Conservation (phyloP, 179 eudicot genomes). For the Beta macrorhiza region DNA sequence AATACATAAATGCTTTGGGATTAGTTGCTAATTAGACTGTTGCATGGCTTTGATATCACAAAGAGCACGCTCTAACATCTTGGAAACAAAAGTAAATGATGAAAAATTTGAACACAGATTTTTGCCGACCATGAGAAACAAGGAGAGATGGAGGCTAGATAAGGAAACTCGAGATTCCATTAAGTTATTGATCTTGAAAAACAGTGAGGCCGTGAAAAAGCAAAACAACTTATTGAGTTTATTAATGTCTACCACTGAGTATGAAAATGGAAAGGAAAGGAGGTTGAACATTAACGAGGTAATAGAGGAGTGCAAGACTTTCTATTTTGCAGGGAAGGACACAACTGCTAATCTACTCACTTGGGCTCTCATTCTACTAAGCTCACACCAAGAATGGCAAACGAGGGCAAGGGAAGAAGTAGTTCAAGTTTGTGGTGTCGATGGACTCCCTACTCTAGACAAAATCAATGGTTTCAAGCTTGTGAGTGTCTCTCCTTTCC, state of each 20-base stretch:
- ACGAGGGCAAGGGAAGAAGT: conserved; percentile 38
- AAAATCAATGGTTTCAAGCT: conserved; percentile 33
- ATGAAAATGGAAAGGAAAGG: conserved; percentile 22
- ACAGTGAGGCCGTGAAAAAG: conserved; percentile 7
- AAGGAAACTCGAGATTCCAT: conserved; percentile 40
- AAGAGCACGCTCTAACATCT: too few relatives aligned
- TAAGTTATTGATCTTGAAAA: conserved; percentile 20
- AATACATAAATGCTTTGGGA: too few relatives aligned
- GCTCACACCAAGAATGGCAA: conserved; percentile 40
- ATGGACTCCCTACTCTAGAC: conserved; percentile 20
- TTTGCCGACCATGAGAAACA: conserved; percentile 36
- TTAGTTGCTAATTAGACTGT: too few relatives aligned
- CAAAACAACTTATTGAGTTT: conserved; percentile 30
- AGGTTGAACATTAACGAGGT: conserved; percentile 33
- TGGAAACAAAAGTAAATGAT: too few relatives aligned
- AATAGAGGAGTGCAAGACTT: conserved; percentile 42
- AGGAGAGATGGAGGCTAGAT: conserved; percentile 39
- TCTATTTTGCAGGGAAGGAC: conserved; percentile 45
- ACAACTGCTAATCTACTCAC: conserved; percentile 40
- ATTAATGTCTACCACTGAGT: conserved; percentile 19
- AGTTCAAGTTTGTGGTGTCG: conserved; percentile 28
- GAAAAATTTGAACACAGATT: conserved; percentile 18
- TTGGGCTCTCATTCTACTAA: conserved; percentile 38
- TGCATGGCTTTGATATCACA: too few relatives aligned
- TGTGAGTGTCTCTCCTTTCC: conserved; percentile 22